A percentile compares a stretch with the other conserved stretches of the same genome.
Evolutionary conservation across 2,329 filamentous ascomycete genomes (phyloP).

Genomic region (Calonectria montana): DNA sequence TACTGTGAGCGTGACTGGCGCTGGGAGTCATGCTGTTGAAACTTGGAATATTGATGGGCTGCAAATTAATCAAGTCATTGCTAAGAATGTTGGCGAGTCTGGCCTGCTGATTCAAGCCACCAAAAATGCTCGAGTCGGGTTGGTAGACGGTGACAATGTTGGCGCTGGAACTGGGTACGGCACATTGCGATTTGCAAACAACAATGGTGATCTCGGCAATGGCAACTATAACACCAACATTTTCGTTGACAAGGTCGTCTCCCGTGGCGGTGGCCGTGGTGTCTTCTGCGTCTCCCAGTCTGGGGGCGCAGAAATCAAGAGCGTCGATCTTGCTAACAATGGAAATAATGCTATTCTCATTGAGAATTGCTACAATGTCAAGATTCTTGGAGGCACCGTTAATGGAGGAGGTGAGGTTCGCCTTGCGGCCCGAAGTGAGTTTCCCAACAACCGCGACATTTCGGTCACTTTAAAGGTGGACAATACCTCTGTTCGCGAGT

Average conservation of each 20-base stretch:
- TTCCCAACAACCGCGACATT: constrained; percentile 64
- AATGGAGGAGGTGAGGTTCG: constrained; percentile 67
- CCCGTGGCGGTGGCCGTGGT: constrained; percentile 67
- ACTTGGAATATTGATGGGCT: constrained; percentile 70
- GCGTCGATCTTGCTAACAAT: constrained; percentile 62
- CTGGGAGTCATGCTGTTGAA: constrained; percentile 67
- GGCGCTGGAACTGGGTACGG: constrained; percentile 64
- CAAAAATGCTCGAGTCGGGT: constrained; percentile 62
- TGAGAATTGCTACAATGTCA: constrained; percentile 69
- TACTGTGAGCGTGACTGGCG: constrained; percentile 62
- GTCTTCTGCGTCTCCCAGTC: constrained; percentile 69
- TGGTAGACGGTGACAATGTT: constrained; percentile 68
- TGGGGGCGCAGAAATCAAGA: constrained; percentile 62
- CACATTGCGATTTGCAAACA: constrained; percentile 68
- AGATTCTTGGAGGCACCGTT: constrained; percentile 62
- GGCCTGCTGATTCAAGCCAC: constrained; percentile 67
- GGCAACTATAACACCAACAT: constrained; percentile 65
- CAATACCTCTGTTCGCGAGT: constrained; percentile 62
- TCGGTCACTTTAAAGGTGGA: constrained; percentile 62
- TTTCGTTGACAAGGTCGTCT: constrained; percentile 63
- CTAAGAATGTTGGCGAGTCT: constrained; percentile 65
- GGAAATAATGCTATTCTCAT: constrained; percentile 68
- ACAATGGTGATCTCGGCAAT: constrained; percentile 61
- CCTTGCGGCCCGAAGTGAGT: constrained; percentile 63
- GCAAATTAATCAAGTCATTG: constrained; percentile 63